A percentile compares a stretch with the other conserved stretches of the same genome.
These are phyloP conservation scores for Allium fistulosum DNA, from an alignment of 106 monocot genomes.

Conservation along the genomic window DNA sequence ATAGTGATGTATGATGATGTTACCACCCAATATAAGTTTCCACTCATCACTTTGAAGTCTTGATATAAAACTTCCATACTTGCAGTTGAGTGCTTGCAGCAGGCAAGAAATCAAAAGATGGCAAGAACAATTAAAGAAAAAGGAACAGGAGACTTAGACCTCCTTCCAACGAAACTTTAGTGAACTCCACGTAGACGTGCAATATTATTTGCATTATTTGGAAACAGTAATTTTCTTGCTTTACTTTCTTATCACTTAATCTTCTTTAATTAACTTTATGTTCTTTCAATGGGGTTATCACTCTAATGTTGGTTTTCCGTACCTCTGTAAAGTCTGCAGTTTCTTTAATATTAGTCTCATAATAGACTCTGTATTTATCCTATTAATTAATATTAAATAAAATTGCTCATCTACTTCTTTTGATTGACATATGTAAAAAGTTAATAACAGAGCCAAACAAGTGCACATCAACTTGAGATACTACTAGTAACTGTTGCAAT, in stretches of 20 bases:
- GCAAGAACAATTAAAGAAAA: background rate
- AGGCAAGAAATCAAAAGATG: background rate
- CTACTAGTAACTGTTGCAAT: too few species aligned
- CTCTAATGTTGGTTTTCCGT: background rate
- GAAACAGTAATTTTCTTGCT: background rate
- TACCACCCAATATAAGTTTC: background rate
- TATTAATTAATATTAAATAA: too few species aligned
- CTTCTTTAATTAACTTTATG: background rate
- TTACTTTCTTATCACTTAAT: background rate
- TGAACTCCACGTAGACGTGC: constrained; percentile 1
- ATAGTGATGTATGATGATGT: background rate
- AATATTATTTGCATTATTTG: background rate
- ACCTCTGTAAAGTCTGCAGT: too few species aligned
- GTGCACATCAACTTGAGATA: too few species aligned
- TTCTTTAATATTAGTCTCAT: too few species aligned
- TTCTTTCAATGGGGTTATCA: background rate
- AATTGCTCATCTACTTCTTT: too few species aligned
- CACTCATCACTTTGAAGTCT: background rate
- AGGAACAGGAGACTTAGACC: background rate
- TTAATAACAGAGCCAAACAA: too few species aligned
- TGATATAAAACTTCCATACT: background rate
- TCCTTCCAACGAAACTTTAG: background rate
- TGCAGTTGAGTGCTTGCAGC: constrained; percentile 1
- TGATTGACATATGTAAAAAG: too few species aligned
- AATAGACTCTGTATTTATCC: too few species aligned